Percentiles rank a stretch among this genome's conserved stretches.
Conservation (phyloP, 371 early-diverging fungal genomes). For the Mortierella sp. region DNA sequence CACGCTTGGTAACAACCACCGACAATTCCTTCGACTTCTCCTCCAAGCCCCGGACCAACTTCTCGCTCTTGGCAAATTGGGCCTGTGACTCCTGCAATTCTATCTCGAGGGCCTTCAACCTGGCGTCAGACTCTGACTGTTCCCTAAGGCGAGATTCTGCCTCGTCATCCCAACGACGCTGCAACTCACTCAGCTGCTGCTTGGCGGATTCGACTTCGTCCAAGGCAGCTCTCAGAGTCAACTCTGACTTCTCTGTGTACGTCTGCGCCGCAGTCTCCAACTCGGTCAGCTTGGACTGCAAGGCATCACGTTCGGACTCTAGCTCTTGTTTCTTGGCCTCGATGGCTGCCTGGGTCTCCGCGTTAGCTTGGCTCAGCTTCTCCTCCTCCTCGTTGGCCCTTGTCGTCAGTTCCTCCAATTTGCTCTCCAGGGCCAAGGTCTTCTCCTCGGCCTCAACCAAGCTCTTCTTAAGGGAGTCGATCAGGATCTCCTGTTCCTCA, state of each 20-base stretch:
- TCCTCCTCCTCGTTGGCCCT: conserved; percentile 36
- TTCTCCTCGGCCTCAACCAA: conserved; percentile 38
- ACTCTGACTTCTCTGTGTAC: not conserved
- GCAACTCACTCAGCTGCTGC: conserved; percentile 3
- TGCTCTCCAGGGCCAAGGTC: conserved; percentile 25
- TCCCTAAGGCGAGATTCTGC: conserved; percentile 4
- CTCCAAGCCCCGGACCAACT: conserved; percentile 56
- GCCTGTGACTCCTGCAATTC: conserved; percentile 22
- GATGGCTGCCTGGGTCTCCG: conserved; percentile 9
- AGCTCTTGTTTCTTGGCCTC: conserved; percentile 25
- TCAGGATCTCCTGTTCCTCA: conserved; percentile 29
- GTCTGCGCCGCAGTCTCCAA: conserved; percentile 14
- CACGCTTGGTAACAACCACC: conserved; percentile 64
- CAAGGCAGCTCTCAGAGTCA: conserved; percentile 23
- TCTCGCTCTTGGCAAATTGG: conserved; percentile 37
- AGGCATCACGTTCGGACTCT: conserved; percentile 27
- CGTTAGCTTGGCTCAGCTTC: conserved; percentile 16
- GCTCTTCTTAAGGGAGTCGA: conserved; percentile 37
- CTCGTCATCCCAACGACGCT: conserved; percentile 20
- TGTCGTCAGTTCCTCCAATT: conserved; percentile 26
- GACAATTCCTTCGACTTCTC: conserved; percentile 63
- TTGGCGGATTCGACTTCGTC: conserved; percentile 18
- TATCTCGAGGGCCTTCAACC: conserved; percentile 27
- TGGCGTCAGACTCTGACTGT: conserved; percentile 37
- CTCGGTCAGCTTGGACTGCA: conserved; percentile 19